Evolutionary conservation across 306 rosid species (phyloP).

Genomic region (Trifolium pratense): DNA sequence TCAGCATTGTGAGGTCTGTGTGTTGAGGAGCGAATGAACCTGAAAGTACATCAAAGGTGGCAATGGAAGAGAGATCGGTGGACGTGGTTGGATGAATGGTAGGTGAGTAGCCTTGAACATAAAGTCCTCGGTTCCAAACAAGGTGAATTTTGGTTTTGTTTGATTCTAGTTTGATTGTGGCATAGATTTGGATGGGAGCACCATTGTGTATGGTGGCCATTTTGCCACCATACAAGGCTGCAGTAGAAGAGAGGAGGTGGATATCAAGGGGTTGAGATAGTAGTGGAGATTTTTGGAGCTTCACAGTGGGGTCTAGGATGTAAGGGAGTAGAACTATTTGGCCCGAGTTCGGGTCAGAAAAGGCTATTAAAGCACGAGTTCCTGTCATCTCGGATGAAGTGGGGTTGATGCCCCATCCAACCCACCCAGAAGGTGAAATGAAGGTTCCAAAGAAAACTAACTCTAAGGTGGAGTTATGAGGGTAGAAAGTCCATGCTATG

Average conservation of each 20-base stretch:
- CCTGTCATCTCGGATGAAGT: constrained; percentile 80
- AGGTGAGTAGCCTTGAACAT: constrained; percentile 97
- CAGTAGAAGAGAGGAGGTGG: constrained; percentile 72
- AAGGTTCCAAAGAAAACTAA: constrained; percentile 82
- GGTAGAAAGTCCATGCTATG: constrained; percentile 93
- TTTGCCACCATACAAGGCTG: constrained; percentile 74
- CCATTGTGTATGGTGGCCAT: constrained; percentile 78
- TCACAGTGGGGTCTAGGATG: constrained; percentile 75
- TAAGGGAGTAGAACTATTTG: constrained; percentile 78
- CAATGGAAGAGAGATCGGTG: constrained; percentile 69
- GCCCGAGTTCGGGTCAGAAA: constrained; percentile 83
- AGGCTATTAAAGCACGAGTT: constrained; percentile 77
- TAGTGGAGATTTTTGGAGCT: constrained; percentile 75
- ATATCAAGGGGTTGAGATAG: constrained; percentile 85
- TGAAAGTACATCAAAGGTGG: constrained; percentile 73
- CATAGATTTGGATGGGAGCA: constrained; percentile 74
- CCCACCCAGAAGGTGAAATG: constrained; percentile 99
- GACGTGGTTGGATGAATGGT: constrained; percentile 88
- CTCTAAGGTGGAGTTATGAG: constrained; percentile 72
- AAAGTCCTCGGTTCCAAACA: constrained; percentile 93
- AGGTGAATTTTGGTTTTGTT: constrained; percentile 75
- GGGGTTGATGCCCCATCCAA: constrained; percentile 92
- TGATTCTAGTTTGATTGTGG: constrained; percentile 59
- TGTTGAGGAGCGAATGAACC: constrained; percentile 60
- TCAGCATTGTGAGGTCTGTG: constrained; percentile 45